Evolutionary conservation across 768 basidiomycete genomes (phyloP).

Genomic region (Dioszegia hungarica): DNA sequence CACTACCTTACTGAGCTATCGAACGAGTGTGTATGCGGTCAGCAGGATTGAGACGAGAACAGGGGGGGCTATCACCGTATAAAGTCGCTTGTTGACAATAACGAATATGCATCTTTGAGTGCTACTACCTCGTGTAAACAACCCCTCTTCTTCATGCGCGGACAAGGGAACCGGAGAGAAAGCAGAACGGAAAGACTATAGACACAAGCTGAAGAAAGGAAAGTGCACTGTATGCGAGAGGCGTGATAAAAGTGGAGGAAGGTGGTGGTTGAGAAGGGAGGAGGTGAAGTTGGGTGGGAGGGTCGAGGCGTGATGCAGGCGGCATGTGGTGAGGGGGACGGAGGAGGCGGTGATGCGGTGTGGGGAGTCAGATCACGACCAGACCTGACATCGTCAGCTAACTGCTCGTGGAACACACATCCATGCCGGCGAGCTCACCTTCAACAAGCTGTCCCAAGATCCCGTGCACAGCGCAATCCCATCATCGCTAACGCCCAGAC

Average conservation of each 20-base stretch:
- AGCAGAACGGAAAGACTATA: no score
- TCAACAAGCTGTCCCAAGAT: conserved; percentile 94
- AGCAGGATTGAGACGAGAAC: no score
- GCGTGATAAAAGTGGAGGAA: neutral
- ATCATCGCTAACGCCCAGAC: conserved; percentile 89
- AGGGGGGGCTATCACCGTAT: neutral
- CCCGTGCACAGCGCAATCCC: conserved; percentile 99
- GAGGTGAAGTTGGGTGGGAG: neutral
- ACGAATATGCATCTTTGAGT: neutral
- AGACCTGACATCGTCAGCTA: conserved; percentile 11
- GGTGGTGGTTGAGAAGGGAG: neutral
- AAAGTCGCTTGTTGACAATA: neutral
- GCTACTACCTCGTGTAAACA: neutral
- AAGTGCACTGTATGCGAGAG: conserved; percentile 2
- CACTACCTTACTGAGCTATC: no score
- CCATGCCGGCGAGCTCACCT: conserved; percentile 57
- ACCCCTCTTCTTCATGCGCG: neutral
- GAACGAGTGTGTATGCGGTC: no score
- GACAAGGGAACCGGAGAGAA: no score
- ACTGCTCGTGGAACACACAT: neutral
- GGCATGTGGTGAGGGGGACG: no score
- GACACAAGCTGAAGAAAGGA: neutral
- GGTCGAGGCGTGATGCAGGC: no score
- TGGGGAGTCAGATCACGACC: conserved; percentile 11
- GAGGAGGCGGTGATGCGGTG: no score